Evolutionary conservation across 305 asterid species (phyloP).

Genomic region (Fraxinus latifolia): DNA sequence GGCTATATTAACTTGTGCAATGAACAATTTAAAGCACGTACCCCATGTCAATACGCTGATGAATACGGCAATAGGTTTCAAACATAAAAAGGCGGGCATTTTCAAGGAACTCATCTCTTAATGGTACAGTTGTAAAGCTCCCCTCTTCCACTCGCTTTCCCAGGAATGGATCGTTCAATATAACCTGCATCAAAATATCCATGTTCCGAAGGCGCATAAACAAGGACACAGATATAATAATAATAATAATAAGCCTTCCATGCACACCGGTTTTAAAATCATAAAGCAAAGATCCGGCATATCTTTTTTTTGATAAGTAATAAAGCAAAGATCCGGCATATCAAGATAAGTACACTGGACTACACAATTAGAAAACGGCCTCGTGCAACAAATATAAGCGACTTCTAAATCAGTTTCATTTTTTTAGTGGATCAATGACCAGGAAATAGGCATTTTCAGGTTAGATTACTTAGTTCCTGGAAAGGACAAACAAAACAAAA

Average conservation of each 20-base stretch:
- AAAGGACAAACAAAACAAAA: background rate
- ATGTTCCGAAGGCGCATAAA: background rate
- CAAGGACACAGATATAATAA: background rate
- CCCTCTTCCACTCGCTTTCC: slow-evolving; percentile 88
- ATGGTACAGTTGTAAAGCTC: slow-evolving; percentile 59
- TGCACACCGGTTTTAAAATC: background rate
- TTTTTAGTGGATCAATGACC: background rate
- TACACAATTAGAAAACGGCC: background rate
- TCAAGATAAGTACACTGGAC: background rate
- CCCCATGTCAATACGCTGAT: slow-evolving; percentile 94
- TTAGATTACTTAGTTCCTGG: background rate
- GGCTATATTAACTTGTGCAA: background rate
- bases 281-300: background rate
- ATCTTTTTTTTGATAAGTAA: too few relatives aligned
- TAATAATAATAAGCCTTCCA: background rate
- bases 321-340: background rate
- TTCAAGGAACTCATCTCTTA: slow-evolving; percentile 95
- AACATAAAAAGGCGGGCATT: slow-evolving; percentile 97
- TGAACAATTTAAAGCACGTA: slow-evolving; percentile 32
- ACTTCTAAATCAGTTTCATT: background rate
- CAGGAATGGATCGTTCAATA: slow-evolving; percentile 88
- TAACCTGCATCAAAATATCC: slow-evolving; percentile 50
- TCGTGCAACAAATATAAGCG: background rate
- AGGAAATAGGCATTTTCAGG: background rate
- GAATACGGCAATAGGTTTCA: slow-evolving; percentile 93